Base-by-base conservation (phyloP, 495 filamentous ascomycete species). In the Neurospora tetrasperma region DNA sequence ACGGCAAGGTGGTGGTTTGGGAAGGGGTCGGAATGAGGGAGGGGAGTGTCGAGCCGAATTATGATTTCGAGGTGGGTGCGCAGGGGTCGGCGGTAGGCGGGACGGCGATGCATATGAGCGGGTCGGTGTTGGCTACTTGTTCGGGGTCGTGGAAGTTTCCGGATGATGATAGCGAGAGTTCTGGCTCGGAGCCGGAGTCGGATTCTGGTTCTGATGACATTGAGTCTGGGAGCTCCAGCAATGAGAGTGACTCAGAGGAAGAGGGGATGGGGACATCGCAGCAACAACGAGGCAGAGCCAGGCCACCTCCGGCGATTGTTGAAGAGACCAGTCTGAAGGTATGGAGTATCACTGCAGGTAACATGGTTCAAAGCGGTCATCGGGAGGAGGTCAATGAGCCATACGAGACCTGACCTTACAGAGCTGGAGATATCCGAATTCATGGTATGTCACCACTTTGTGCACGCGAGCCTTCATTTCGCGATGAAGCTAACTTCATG, bases 1-100 rank as follows among this genome's bases (percentile, higher is more conserved):
- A 93, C 83, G 96, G 96, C 0, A 79, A 82, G 16, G 91, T 97
- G 72, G 88, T 89, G 71, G 86, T 92, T 27, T 99, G 93, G 93
- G 87, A 87, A 72, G 86, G 90, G 42, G 85, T 88, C 7, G 88
- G 85, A 68, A 86, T 75, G 59, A 74, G 43, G n/a, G 87, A 87
- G 71, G 90, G 89, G 3, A 82, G 79, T 16, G 77, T 88, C 31
- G 81, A 85, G 72, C 86, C 87, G 31, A 79, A 81, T 48, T 90
- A 87, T 87, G 84, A 86, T 71, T 92, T 87, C 83, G 81, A 84
- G 66, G 85, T 87, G 6, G 88, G 92, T 79, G 81, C 84, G 54
- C 35, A 14, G 31, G 54, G 14, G 69, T 82, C 82, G 12, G 79
- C 89, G 1, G 86, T 94, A 2, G 85, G 89, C 4, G 89, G 88